These are phyloP conservation scores for Zhuliangozyma blackwelliae DNA, from an alignment of 1,139 yeast genomes.

Conservation along the genomic window DNA sequence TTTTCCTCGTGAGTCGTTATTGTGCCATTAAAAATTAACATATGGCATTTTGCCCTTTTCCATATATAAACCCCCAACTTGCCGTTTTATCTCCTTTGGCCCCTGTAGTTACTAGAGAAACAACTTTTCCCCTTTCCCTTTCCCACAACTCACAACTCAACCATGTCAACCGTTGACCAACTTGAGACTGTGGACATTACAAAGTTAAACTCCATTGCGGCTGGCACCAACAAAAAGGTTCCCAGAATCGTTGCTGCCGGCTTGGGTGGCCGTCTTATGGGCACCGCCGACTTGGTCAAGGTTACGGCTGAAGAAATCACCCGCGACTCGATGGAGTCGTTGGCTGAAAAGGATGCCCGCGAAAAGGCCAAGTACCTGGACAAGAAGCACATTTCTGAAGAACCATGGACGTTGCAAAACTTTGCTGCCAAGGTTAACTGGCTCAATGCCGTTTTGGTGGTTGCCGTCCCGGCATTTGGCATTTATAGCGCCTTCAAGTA, in stretches of 20 bases:
- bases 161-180: constrained; percentile 8
- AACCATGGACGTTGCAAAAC: constrained; percentile 81
- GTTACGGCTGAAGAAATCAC: constrained; percentile 64
- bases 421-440: constrained; percentile 91
- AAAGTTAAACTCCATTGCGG: constrained; percentile 80
- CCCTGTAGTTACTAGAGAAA: too few relatives aligned
- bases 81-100: too few relatives aligned
- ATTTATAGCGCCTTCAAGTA: constrained; percentile 41
- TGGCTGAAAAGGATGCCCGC: constrained; percentile 53
- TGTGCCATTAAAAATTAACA: too few relatives aligned
- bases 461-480: constrained; percentile 67
- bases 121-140: too few relatives aligned
- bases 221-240: constrained; percentile 71
- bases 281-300: constrained; percentile 65
- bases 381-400: constrained; percentile 76
- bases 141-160: too few relatives aligned
- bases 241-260: constrained; percentile 77
- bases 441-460: constrained; percentile 81
- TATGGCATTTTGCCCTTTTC: too few relatives aligned
- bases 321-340: constrained; percentile 44
- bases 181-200: constrained; percentile 63
- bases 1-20: too few relatives aligned
- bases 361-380: constrained; percentile 46
- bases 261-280: constrained; percentile 74
- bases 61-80: too few relatives aligned